Base-by-base conservation (phyloP, 164 flowering plant species). In the Aristolochia fimbriata region DNA sequence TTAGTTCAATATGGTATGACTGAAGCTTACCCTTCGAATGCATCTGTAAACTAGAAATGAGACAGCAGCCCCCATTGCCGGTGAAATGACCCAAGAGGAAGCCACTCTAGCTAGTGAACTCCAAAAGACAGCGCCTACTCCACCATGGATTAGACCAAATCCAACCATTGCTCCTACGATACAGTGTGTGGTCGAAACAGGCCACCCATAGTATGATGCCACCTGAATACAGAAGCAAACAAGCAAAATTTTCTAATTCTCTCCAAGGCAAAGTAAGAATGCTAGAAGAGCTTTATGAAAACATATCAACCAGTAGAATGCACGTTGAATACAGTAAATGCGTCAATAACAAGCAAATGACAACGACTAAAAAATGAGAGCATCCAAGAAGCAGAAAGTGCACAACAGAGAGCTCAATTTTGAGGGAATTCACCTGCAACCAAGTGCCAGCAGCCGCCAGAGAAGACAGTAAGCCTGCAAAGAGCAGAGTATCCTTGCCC, bases 101-200 rank as follows among this genome's bases (percentile, higher is more conserved):
- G 80, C 74, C 57, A 94, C 99, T 73, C 87, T 80, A 13, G 93
- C 95, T 57, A 94, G 67, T 33, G 99, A 90, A 58, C 93, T 83
- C 99, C 97, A 94, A 65, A 94, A 94, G 56, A 94, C 96, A n/a
- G 97, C 96, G 48, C 91, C 91, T 33, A 83, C 61, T 57, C 99
- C 97, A 0, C 97, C 97, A 61, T 88, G 90, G 15, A 70, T 85
- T 8, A 90, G 92, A 12, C 96, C 99, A 73, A 94, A 94, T 56
- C 99, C 97, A 52, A 94, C 97, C 99, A 94, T 94, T 16, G 97
- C 82, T 73, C 97, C 99, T 37, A 94, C 91, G 58, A 94, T 94
- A 62, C 97, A 94, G 69, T 94, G 99, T n/a, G 99, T 94, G 19
- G 99, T 94, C 21, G 99, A 94, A 61, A 94, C 99, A 27, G 99